Evolutionary conservation across 2,329 filamentous ascomycete genomes (phyloP).

Genomic region (Lecanicillium sp.): DNA sequence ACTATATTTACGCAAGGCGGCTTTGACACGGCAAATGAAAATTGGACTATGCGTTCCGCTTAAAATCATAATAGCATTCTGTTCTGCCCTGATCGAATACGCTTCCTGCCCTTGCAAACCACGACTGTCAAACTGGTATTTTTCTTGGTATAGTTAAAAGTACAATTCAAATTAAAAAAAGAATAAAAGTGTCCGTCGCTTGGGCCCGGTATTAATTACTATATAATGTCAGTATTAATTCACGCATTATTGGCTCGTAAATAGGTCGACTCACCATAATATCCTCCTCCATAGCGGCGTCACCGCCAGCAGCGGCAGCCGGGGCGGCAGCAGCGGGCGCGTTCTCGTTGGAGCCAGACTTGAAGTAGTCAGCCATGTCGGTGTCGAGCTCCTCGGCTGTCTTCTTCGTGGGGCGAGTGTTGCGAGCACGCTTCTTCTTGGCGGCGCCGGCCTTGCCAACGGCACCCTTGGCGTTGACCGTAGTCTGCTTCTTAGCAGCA

Average conservation of each 20-base stretch:
- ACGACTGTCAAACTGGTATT: constrained; percentile 3
- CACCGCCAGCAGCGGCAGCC: constrained; percentile 39
- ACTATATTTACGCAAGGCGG: too few species aligned
- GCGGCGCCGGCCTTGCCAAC: constrained; percentile 35
- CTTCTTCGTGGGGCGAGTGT: constrained; percentile 68
- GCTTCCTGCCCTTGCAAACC: too few species aligned
- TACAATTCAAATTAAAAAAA: constrained; percentile 2
- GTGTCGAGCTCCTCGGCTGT: constrained; percentile 91
- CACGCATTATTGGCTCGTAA: constrained; percentile 2
- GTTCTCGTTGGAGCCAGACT: constrained; percentile 34
- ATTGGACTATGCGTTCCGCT: neutral
- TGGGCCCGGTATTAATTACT: neutral
- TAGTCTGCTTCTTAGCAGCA: constrained; percentile 61
- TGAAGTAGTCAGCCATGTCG: constrained; percentile 97
- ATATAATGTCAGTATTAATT: neutral
- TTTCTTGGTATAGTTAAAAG: constrained; percentile 5
- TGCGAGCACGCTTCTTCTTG: constrained; percentile 51
- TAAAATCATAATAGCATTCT: neutral
- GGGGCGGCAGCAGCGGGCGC: constrained; percentile 39
- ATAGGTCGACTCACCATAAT: constrained; percentile 35
- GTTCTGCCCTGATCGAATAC: too few species aligned
- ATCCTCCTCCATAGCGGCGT: constrained; percentile 61
- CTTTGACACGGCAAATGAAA: neutral
- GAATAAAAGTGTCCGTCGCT: too few species aligned
- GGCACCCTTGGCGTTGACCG: constrained; percentile 35